A percentile compares a stretch with the other conserved stretches of the same genome.
Conservation (phyloP, 1,284 basidiomycete genomes). For the Macrocystidia cucumis region DNA sequence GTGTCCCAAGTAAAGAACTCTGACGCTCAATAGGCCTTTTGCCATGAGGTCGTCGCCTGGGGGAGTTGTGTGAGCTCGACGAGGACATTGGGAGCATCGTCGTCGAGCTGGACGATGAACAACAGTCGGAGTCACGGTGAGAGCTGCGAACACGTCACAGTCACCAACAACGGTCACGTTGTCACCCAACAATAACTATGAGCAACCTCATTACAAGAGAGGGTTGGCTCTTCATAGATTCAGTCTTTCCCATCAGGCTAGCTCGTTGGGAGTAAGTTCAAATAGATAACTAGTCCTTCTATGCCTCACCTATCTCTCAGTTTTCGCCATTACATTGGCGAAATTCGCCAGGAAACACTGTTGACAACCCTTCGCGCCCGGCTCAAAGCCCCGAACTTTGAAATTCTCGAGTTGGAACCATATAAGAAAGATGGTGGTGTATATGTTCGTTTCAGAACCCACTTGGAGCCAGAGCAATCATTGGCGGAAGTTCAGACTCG, state of each 20-base stretch:
- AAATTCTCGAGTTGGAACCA: slow-evolving; percentile 49
- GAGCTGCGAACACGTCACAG: neutral
- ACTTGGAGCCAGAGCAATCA: slow-evolving; percentile 27
- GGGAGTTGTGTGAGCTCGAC: slow-evolving; percentile 16
- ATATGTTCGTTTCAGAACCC: slow-evolving; percentile 67
- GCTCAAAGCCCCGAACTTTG: slow-evolving; percentile 49
- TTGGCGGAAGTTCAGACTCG: slow-evolving; percentile 41
- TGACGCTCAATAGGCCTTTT: slow-evolving; percentile 32
- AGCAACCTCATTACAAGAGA: no score
- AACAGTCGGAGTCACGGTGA: no score
- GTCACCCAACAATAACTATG: no score
- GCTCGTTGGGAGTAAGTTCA: slow-evolving; percentile 33
- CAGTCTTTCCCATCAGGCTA: slow-evolving; percentile 32
- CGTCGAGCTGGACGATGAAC: no score
- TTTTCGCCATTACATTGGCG: slow-evolving; percentile 53
- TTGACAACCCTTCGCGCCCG: slow-evolving; percentile 38
- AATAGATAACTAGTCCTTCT: neutral
- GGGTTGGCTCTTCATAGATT: slow-evolving; percentile 33
- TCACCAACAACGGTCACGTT: no score
- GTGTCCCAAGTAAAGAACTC: slow-evolving; percentile 44
- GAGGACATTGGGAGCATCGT: slow-evolving; percentile 24
- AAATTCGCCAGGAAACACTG: slow-evolving; percentile 47
- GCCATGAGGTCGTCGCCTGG: slow-evolving; percentile 17
- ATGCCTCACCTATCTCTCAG: slow-evolving; percentile 23
- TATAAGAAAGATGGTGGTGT: slow-evolving; percentile 80